Evolutionary conservation across 2,329 filamentous ascomycete species (phyloP).

Genomic region (Fusarium sp.): DNA sequence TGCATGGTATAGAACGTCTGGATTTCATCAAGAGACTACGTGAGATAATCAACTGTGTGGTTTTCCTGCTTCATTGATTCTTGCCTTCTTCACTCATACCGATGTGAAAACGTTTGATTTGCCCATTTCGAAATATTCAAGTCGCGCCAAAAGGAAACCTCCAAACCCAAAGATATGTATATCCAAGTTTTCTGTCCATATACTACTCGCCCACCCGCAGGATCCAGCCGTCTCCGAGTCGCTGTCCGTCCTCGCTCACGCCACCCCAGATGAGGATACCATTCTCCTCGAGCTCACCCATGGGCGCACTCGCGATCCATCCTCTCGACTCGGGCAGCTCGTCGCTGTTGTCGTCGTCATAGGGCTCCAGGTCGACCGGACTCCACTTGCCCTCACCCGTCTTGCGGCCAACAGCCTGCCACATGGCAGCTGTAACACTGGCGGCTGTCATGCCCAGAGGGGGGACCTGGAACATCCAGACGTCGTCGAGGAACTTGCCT

Average conservation of each 20-base stretch:
- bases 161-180: slow-evolving; percentile 6
- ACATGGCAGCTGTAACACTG: slow-evolving; percentile 67
- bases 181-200: slow-evolving; percentile 18
- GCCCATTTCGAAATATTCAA: slow-evolving; percentile 16
- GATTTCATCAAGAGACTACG: slow-evolving; percentile 29
- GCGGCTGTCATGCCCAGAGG: slow-evolving; percentile 66
- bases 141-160: slow-evolving; percentile 24
- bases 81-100: not conserved
- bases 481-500: slow-evolving; percentile 68
- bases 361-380: slow-evolving; percentile 58
- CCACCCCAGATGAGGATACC: slow-evolving; percentile 73
- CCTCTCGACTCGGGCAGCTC: slow-evolving; percentile 65
- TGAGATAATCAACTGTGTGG: slow-evolving; percentile 19
- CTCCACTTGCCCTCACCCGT: slow-evolving; percentile 71
- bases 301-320: slow-evolving; percentile 67
- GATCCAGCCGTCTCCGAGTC: slow-evolving; percentile 74
- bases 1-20: slow-evolving; percentile 43
- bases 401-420: slow-evolving; percentile 63
- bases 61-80: slow-evolving; percentile 11
- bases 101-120: slow-evolving; percentile 25
- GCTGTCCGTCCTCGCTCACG: slow-evolving; percentile 61
- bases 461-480: slow-evolving; percentile 74
- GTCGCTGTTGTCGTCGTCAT: slow-evolving; percentile 64
- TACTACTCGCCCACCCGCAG: slow-evolving; percentile 61
- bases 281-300: slow-evolving; percentile 70